phyloP scores from a whole-genome alignment of 2,329 filamentous ascomycete genomes.

The Penicillium sclerotigenum region DNA sequence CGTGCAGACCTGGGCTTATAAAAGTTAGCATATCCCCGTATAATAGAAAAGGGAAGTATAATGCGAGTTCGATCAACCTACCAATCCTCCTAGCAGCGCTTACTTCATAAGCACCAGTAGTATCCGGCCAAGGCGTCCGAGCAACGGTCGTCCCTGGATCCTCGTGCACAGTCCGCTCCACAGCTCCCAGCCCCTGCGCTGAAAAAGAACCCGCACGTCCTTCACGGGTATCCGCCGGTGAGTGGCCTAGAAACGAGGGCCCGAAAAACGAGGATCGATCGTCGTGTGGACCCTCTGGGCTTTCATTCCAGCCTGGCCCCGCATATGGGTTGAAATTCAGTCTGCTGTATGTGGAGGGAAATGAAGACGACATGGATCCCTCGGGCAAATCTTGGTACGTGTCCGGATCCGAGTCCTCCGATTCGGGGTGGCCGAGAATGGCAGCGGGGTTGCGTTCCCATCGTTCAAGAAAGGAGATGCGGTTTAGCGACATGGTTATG shows the following conservation, averaged over 20 bases:
- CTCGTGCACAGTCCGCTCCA: conserved; percentile 13
- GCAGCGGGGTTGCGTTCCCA: conserved; percentile 39
- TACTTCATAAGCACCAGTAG: conserved; percentile 53
- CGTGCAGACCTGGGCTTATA: conserved; percentile 63
- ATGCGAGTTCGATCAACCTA: conserved; percentile 32
- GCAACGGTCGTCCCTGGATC: background rate
- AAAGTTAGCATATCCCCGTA: background rate
- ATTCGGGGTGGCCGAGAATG: conserved; percentile 23
- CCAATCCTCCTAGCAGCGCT: conserved; percentile 52
- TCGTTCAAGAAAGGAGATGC: conserved; percentile 44
- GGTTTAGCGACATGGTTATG: conserved; percentile 40
- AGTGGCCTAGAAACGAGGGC: conserved; percentile 13
- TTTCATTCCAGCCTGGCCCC: conserved; percentile 38
- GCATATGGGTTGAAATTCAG: conserved; percentile 45
- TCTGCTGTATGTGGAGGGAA: conserved; percentile 36
- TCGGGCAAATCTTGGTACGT: conserved; percentile 33
- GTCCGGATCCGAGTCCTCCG: conserved; percentile 20
- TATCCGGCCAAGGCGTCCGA: conserved; percentile 20
- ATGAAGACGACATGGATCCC: conserved; percentile 33
- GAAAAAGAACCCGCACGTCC: conserved; percentile 12
- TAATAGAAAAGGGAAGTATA: background rate
- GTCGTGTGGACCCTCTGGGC: conserved; percentile 28
- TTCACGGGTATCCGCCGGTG: conserved; percentile 22
- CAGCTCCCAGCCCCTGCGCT: conserved; percentile 3
- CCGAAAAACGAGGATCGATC: conserved; percentile 25